Percentiles rank a stretch among this genome's conserved stretches.
Conservation (phyloP, 2,329 filamentous ascomycete species). For the Diaporthe destruens region DNA sequence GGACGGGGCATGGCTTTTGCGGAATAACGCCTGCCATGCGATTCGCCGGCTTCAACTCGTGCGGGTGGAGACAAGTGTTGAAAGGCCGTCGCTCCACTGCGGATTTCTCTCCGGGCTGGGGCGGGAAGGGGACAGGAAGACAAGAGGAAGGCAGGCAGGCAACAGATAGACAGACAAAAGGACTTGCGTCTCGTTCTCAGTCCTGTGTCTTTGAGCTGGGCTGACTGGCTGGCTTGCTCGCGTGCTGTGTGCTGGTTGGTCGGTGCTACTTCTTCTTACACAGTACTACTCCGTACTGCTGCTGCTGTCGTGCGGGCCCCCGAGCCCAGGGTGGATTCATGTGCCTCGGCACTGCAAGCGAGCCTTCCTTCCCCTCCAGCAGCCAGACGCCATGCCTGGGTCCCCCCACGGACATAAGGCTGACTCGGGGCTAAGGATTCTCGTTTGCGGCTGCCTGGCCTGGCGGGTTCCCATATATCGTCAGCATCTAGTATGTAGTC, state of each 20-base stretch:
- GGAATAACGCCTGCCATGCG: conserved; percentile 17
- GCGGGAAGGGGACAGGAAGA: background rate
- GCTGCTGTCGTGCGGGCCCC: background rate
- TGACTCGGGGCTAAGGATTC: conserved; percentile 12
- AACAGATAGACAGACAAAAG: too few relatives aligned
- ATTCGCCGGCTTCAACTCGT: background rate
- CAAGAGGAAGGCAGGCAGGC: too few relatives aligned
- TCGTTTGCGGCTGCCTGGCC: conserved; percentile 14
- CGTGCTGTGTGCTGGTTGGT: too few relatives aligned
- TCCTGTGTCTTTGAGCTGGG: background rate
- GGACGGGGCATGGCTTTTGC: background rate
- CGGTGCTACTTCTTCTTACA: too few relatives aligned
- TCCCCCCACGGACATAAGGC: conserved; percentile 7
- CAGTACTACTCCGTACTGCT: too few relatives aligned
- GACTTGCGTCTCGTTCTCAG: background rate
- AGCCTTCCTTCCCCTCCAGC: background rate
- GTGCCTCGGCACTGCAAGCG: conserved; percentile 23
- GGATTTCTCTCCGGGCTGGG: conserved; percentile 27
- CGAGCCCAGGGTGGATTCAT: background rate
- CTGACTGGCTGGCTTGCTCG: background rate
- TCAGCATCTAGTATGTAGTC: background rate
- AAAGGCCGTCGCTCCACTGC: background rate
- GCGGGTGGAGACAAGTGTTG: background rate
- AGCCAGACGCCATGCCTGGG: background rate
- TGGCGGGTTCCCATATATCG: background rate